Base-by-base conservation (phyloP, 1,284 basidiomycete species). In the Cutaneotrichosporon sp. region DNA sequence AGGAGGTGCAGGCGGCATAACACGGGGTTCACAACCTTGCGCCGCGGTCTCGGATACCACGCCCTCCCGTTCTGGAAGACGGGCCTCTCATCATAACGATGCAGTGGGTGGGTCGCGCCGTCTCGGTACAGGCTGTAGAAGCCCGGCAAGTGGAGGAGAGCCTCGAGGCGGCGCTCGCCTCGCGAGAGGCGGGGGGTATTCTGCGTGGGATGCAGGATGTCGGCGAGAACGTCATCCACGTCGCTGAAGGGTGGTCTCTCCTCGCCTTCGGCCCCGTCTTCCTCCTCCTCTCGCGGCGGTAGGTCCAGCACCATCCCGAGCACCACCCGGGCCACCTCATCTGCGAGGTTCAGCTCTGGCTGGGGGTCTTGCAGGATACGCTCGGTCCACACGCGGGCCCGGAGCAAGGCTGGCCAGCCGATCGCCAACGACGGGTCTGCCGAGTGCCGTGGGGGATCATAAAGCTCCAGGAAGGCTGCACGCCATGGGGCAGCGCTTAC, bases 1-100 rank as follows among this genome's bases (percentile, higher is more conserved):
- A 77, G 56, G 10, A 56, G 60, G 29, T 75, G 73, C 45, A 77
- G 56, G 29, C 69, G 42, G 1, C 66, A 66, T n/a, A 75, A 57
- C 2, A 53, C 51, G 0, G 72, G 67, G 49, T 69, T 63, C 29
- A 66, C 46, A 2, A 63, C 54, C 13, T 60, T 51, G 10, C 62
- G 52, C n/a, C 56, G 33, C 0, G 45, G 24, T 9, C 62, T 45
- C 7, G 20, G 43, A n/a, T 22, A 45, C 43, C 43, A 45, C 11
- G 34, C 34, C 34, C 5, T 45, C 8, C 20, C 43, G 20, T 45
- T 45, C 22, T 45, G 43, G 43, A 11, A n/a, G 11, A 45, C n/a
- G 22, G 43, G 43, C 8, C 3, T 22, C 2, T 45, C 43, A 4
- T 20, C 13, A 14, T 16, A 42, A 11, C 36, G 36, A 3, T 42